Evolutionary conservation across 805 yeast genomes (phyloP), one percentile per base, ranked within the genome.

Genomic region (Danielia reshetovae): DNA sequence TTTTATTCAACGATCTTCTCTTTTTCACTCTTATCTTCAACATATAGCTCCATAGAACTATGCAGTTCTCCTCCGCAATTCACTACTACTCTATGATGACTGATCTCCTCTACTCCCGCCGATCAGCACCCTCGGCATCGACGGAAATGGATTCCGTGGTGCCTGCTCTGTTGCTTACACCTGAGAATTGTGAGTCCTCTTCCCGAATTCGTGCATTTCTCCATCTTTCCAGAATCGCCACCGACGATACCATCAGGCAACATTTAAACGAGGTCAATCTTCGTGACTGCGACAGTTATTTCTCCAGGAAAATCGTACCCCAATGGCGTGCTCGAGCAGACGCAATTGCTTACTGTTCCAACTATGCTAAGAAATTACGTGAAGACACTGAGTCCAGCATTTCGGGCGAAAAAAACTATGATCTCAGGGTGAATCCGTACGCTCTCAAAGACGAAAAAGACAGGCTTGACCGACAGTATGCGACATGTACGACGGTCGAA

Each of bases 241-340:
- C 67, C n/a, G 73, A 67, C 44, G 73, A 67, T 41, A 48, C 62
- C 14, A 53, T 67, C 22, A 47, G 51, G 12, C 64, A 61, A 27
- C 72, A 65, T 42, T 45, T 67, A 31, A 65, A 65, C 44, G 67
- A 56, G 33, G 35, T 56, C 16, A 29, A 32, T 2, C 15, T 37
- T 7, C 30, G 38, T 5, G 31, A 42, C 7, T 67, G 72, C 42
- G 55, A 49, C 30, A 33, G 29, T 4, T 65, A 55, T 43, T 65
- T 60, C 41, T 32, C 32, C 9, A 32, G 38, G 9, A 43, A 40
- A 2, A 54, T 67, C 13, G 46, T 51, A 4, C 67, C 70, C 1
- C 62, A 62, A 40, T 67, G 73, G 73, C 32, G 47, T 19, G 52
- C 52, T 2, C 45, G 73, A 12, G 44, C 57, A 5, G 42, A 49